A percentile compares a stretch with the other conserved stretches of the same genome.
Conservation (phyloP, 352 stramenopile genomes). For the Pythium sp. region DNA sequence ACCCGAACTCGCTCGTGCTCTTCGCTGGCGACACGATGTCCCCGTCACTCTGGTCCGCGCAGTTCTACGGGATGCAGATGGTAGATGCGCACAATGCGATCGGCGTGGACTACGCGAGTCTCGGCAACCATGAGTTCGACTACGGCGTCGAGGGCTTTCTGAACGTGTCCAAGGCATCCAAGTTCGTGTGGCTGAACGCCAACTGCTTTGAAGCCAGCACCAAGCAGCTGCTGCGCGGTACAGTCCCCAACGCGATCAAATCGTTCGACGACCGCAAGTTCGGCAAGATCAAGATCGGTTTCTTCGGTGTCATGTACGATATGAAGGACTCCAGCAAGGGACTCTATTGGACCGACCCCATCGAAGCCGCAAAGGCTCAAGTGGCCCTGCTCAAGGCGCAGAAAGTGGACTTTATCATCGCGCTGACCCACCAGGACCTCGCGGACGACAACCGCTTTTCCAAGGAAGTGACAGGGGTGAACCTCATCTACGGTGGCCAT, state of each 20-base stretch:
- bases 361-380: conserved; percentile 50
- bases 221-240: neutral
- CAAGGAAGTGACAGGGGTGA: conserved; percentile 56
- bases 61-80: conserved; percentile 65
- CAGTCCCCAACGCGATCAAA: conserved; percentile 38
- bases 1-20: conserved; percentile 32
- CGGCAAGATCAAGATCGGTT: conserved; percentile 51
- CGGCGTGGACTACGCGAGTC: conserved; percentile 62
- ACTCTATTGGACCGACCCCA: conserved; percentile 62
- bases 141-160: conserved; percentile 71
- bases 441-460: conserved; percentile 71
- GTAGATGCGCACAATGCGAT: conserved; percentile 70
- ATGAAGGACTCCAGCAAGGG: conserved; percentile 67
- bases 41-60: neutral
- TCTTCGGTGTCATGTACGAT: conserved; percentile 81
- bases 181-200: conserved; percentile 74
- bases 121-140: conserved; percentile 84
- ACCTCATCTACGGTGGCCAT: conserved; percentile 70
- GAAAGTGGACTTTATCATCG: conserved; percentile 73
- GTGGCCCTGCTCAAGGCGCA: conserved; percentile 37
- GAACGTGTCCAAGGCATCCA: conserved; percentile 55
- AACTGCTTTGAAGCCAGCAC: conserved; percentile 40
- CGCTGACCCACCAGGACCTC: conserved; percentile 65
- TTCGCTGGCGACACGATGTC: conserved; percentile 4
- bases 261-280: conserved; percentile 34